These are phyloP conservation scores for Lunasporangiospora selenospora DNA, from an alignment of 192 early-diverging fungal genomes.

Conservation along the genomic window DNA sequence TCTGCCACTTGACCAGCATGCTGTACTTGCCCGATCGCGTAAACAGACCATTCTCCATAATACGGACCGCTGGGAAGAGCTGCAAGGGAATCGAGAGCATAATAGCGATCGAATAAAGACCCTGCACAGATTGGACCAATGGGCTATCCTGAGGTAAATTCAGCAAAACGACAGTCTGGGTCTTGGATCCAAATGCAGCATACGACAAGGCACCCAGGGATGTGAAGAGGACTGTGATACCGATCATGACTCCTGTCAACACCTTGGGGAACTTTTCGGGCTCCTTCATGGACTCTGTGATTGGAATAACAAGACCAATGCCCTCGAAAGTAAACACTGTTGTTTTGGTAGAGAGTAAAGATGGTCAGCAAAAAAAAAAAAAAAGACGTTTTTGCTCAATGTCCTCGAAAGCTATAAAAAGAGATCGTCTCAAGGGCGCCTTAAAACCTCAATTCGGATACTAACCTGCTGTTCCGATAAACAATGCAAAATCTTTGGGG, in stretches of 20 bases:
- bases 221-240: slow-evolving; percentile 83
- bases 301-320: slow-evolving; percentile 68
- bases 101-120: slow-evolving; percentile 91
- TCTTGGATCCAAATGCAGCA: slow-evolving; percentile 82
- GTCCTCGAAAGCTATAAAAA: neutral
- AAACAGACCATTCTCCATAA: slow-evolving; percentile 89
- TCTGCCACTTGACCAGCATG: slow-evolving; percentile 82
- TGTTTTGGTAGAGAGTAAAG: neutral
- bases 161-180: slow-evolving; percentile 88
- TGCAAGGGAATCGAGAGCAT: slow-evolving; percentile 92
- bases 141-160: slow-evolving; percentile 78
- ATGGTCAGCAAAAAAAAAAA: neutral
- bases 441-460: slow-evolving; percentile 78
- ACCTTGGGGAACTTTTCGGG: slow-evolving; percentile 89
- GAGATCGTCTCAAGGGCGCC: no score
- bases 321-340: slow-evolving; percentile 46
- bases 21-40: slow-evolving; percentile 82
- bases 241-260: slow-evolving; percentile 77
- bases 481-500: slow-evolving; percentile 79
- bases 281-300: slow-evolving; percentile 88
- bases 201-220: slow-evolving; percentile 84
- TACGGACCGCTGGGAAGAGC: slow-evolving; percentile 93
- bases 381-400: neutral
- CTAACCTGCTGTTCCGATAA: slow-evolving; percentile 95
- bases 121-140: slow-evolving; percentile 75